Conservation (phyloP, 805 yeast species). For the Candida tibetensis region DNA sequence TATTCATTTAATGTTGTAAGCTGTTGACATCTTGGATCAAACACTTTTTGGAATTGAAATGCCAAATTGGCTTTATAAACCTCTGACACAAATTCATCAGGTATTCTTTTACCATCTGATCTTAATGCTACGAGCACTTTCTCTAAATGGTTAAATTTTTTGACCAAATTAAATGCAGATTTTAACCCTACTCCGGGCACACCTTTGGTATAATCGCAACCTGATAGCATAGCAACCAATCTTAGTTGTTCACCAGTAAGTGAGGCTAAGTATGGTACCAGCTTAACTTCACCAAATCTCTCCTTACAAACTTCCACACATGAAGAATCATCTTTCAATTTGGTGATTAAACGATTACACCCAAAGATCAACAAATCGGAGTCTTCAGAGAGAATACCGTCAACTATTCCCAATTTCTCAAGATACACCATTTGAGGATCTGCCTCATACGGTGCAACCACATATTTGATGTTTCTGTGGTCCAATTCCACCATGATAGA, state of each 20-base stretch:
- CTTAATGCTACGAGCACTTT: slow-evolving; percentile 54
- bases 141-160: slow-evolving; percentile 49
- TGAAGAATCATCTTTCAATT: slow-evolving; percentile 70
- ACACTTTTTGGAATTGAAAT: slow-evolving; percentile 83
- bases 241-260: slow-evolving; percentile 60
- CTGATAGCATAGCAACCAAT: slow-evolving; percentile 82
- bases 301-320: slow-evolving; percentile 67
- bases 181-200: slow-evolving; percentile 76
- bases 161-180: slow-evolving; percentile 65
- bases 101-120: slow-evolving; percentile 61
- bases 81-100: slow-evolving; percentile 57
- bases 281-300: slow-evolving; percentile 48
- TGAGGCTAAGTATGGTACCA: slow-evolving; percentile 47
- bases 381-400: slow-evolving; percentile 90
- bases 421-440: slow-evolving; percentile 94
- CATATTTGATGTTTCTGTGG: slow-evolving; percentile 53
- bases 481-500: slow-evolving; percentile 73
- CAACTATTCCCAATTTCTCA: slow-evolving; percentile 69
- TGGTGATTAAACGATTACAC: slow-evolving; percentile 70
- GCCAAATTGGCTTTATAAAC: slow-evolving; percentile 69
- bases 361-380: slow-evolving; percentile 92
- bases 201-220: slow-evolving; percentile 95
- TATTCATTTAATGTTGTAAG: slow-evolving; percentile 61
- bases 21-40: slow-evolving; percentile 52
- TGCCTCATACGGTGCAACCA: slow-evolving; percentile 98